phyloP scores from a whole-genome alignment of 441 rosid species.

The Kokia cookei region DNA sequence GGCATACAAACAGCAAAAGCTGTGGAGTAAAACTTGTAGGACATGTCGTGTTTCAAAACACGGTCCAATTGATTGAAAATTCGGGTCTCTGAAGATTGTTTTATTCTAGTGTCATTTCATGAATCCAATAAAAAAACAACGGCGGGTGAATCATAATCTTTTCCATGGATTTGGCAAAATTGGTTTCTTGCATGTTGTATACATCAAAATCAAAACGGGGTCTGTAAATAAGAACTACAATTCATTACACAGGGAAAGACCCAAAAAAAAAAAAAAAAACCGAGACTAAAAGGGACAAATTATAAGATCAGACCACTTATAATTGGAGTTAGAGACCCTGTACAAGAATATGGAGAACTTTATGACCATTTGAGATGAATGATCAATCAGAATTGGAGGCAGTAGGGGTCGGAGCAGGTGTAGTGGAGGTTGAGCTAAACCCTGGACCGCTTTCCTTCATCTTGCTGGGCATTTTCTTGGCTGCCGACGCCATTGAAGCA shows the following conservation, averaged over 20 bases:
- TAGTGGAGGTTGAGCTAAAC: constrained; percentile 8
- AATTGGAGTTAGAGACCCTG: background rate
- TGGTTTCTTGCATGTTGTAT: background rate
- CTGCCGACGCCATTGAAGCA: background rate
- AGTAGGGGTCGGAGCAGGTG: constrained; percentile 10
- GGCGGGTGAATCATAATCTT: background rate
- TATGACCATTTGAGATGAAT: background rate
- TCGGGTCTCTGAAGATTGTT: no score
- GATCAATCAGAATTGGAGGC: constrained; percentile 11
- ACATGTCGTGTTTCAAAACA: background rate
- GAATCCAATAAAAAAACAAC: background rate
- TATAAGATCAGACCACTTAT: background rate
- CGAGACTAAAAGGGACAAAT: background rate
- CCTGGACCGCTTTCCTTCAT: background rate
- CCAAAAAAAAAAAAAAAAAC: background rate
- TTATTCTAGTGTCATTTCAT: no score
- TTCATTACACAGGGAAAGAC: background rate
- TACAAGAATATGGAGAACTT: background rate
- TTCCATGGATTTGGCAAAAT: background rate
- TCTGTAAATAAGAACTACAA: background rate
- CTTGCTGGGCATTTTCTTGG: background rate
- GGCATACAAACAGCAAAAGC: background rate
- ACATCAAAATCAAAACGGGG: background rate
- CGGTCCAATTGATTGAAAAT: background rate
- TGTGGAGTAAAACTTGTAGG: no score